Evolutionary conservation across 2,329 filamentous ascomycete genomes (phyloP), one percentile per base, ranked within the genome.

Genomic region (Fusarium torulosum): DNA sequence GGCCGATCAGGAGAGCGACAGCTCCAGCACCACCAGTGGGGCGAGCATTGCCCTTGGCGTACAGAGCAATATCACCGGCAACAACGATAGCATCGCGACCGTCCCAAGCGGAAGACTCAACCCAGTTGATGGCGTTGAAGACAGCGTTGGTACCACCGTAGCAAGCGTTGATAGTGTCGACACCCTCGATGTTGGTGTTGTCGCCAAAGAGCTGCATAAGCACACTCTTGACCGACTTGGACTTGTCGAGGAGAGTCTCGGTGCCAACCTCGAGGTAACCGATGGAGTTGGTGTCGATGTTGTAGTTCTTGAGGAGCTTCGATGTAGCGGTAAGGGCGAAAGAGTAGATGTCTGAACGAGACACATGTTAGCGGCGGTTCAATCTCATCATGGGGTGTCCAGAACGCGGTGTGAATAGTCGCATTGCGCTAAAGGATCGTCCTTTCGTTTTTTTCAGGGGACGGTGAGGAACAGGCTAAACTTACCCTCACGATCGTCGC

Each of bases 171-270:
- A 94, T 81, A 57, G 90, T 93, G 81, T 95, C 92, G 51, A 94
- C 86, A 79, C 92, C 92, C 83, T 95, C 92, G 63, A 95, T 84
- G 83, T 91, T 94, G 82, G 89, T 91, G 84, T 95, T 95, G 74
- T 91, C 90, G 76, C 90, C 87, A 74, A 95, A 94, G 44, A 95
- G 85, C 84, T 94, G 92, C 92, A 95, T 95, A 70, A 95, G 83
- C 66, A 95, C 91, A 29, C 91, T 91, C 87, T 95, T 95, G 83
- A 94, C 92, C 44, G 92, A 94, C 86, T 95, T 95, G 78, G 92
- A 94, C 85, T 95, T 95, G 86, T 95, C 92, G 76, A 95, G 84
- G 57, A 95, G 84, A 69, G 92, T 95, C 86, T 95, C 92, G 54
- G 92, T 95, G 75, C 92, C 92, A 75, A 95, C 92, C 83, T 95